Conservation (phyloP, 1,284 basidiomycete species). For the Cronartium quercuum region DNA sequence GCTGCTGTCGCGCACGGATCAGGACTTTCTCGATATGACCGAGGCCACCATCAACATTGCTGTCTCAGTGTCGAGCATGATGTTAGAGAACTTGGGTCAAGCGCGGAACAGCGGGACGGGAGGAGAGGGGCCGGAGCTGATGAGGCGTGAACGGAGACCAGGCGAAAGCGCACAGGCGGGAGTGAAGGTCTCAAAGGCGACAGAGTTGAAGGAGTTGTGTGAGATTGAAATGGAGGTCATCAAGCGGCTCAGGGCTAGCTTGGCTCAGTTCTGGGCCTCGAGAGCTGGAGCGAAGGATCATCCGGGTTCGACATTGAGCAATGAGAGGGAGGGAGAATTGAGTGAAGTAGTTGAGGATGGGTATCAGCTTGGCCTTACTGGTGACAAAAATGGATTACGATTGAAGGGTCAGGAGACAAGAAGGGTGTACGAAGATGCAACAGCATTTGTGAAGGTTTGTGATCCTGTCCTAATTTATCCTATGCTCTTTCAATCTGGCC, state of each 20-base stretch:
- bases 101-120: slow-evolving; percentile 30
- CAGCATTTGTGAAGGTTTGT: slow-evolving; percentile 32
- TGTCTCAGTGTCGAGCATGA: slow-evolving; percentile 52
- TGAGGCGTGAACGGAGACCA: slow-evolving; percentile 43
- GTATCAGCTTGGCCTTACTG: background rate
- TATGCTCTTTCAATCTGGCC: slow-evolving; percentile 48
- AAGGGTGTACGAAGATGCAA: slow-evolving; percentile 34
- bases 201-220: slow-evolving; percentile 24
- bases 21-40: slow-evolving; percentile 52
- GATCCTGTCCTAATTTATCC: slow-evolving; percentile 42
- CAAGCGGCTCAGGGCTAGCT: slow-evolving; percentile 5
- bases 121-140: slow-evolving; percentile 40
- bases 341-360: background rate
- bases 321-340: background rate
- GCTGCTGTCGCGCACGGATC: slow-evolving; percentile 49
- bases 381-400: background rate
- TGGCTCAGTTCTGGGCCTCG: slow-evolving; percentile 3
- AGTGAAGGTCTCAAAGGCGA: background rate
- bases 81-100: slow-evolving; percentile 52
- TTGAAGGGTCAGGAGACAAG: slow-evolving; percentile 1
- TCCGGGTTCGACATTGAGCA: background rate
- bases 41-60: slow-evolving; percentile 53
- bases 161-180: slow-evolving; percentile 19
- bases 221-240: slow-evolving; percentile 30
- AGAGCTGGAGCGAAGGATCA: too few species aligned